Evolutionary conservation across 2,329 filamentous ascomycete species (phyloP), one percentile per base, ranked within the genome.

Genomic region (Scolecobasidium constrictum): DNA sequence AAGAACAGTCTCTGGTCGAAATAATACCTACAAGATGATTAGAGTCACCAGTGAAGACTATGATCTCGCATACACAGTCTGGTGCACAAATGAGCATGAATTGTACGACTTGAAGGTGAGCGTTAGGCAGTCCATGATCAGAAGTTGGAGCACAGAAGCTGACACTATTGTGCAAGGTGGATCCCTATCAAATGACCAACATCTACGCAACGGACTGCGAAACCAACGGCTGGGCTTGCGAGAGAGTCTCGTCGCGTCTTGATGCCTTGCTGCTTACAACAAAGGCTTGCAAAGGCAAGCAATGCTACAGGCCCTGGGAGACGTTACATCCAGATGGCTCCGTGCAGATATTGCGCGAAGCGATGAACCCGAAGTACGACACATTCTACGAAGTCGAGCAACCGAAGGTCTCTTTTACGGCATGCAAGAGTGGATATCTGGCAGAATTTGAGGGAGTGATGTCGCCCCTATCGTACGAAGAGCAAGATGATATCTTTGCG

Each of bases 231-330:
- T 6, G 19, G 19, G 5, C 16, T 15, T 34, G 26, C 19, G n/a
- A n/a, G 9, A 41, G 6, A 17, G 36, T 15, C 6, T 40, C 21
- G 44, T 49, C n/a, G 52, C 52, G 58, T 12, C 48, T 60, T 7
- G 57, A 61, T 35, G 45, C 54, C 7, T 48, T 61, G 4, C 49
- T 59, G 5, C 47, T 58, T 43, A 52, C 58, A 4, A 51, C 54
- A 1, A 59, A 59, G 38, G 54, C 55, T 11, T 61, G 58, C 48
- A 56, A 52, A 37, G 50, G 47, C 3, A 21, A 48, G n/a, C 44
- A 46, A 4, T 61, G 58, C 35, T 50, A 46, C 6, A 43, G 50
- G n/a, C 58, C 58, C 2, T 61, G 58, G 58, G 39, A 49, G 19
- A 41, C 46, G 2, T 42, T 61, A 18, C 58, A 61, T 47, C 55